Evolutionary conservation across 164 flowering plant genomes (phyloP), one percentile per base, ranked within the genome.

Genomic region (Vitis rotundifolia): DNA sequence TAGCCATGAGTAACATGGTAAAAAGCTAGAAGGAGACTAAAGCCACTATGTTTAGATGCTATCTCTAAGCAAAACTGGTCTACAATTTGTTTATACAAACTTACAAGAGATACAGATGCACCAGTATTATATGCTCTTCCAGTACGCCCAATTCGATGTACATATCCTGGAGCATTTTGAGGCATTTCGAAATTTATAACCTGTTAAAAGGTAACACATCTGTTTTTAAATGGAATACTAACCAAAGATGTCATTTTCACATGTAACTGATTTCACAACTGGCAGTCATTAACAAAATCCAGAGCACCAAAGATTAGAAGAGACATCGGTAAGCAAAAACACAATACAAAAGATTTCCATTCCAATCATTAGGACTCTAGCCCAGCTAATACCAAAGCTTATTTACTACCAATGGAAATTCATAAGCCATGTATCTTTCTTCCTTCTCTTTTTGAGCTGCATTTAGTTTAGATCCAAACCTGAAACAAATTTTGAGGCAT

Each of bases 171-270:
- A 48, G 83, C 84, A 80, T 66, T 84, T 75, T 15, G 81, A 74
- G 99, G 98, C 97, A 96, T 87, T 11, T 96, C 98, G 76, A 83
- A 91, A 72, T 93, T 96, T 71, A 96, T 79, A 64, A 96, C 99
- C 99, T 95, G 86, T 52, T 68, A 56, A 49, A 73, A 53, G 22
- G 22, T 9, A 60, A 51, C 44, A 14, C 31, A 56, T 3, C 22
- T 22, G 16, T 31, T 26, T 9, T 59, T 48, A 50, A 1, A 15
- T 3, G 28, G 29, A 14, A 53, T 9, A 68, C 37, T 12, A 57
- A 14, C 22, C 49, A 16, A 37, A 59, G 31, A 49, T 48, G 11
- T 0, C 48, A 11, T 67, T 56, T 12, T 44, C 5, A 16, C 57
- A 44, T 8, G 13, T 37, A 18, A 9, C 18, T n/a, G n/a, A 54